Evolutionary conservation across 352 stramenopile genomes (phyloP), one percentile per base, ranked within the genome.

Genomic region (Phytopythium aichiense): DNA sequence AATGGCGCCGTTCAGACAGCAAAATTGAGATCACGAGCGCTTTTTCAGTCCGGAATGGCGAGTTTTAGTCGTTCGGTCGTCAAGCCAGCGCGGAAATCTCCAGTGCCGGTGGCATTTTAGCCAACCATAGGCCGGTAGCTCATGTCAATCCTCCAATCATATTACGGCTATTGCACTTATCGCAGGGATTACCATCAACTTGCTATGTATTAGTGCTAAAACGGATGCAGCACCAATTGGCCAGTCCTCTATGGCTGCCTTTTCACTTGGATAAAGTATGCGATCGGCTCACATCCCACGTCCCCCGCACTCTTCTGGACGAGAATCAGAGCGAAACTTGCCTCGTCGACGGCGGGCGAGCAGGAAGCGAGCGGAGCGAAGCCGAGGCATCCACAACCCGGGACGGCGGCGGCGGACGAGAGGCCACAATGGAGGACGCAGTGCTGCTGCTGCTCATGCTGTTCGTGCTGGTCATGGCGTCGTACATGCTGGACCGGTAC

Each of bases 381-480:
- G 45, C 25, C 22, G 53, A 31, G 28, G 28, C 28, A 31, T 31
- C 28, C 28, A 31, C 28, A 31, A 31, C 28, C 28, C 28, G 28
- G 37, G 55, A 23, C 18, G 40, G 20, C 20, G 15, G 12, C 12
- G 20, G 13, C 22, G 46, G 12, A 33, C 22, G 23, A 3, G 43
- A 23, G 57, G 58, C 35, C 43, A 73, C 54, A 7, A 95, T 95
- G 84, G 84, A 93, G 59, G 87, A 93, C 68, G 82, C 79, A 16
- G 79, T 95, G 69, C 68, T 95, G 54, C 66, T 95, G 63, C 78
- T 95, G 64, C 68, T 84, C 45, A 89, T 95, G 80, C 79, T 95
- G 66, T 88, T 95, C 66, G 79, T 92, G 69, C 78, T 93, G 64
- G 87, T 95, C 60, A 92, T 95, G 77, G 83, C 83, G 35, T 95